Evolutionary conservation across 306 rosid genomes (phyloP).

Genomic region (Cercis canadensis): DNA sequence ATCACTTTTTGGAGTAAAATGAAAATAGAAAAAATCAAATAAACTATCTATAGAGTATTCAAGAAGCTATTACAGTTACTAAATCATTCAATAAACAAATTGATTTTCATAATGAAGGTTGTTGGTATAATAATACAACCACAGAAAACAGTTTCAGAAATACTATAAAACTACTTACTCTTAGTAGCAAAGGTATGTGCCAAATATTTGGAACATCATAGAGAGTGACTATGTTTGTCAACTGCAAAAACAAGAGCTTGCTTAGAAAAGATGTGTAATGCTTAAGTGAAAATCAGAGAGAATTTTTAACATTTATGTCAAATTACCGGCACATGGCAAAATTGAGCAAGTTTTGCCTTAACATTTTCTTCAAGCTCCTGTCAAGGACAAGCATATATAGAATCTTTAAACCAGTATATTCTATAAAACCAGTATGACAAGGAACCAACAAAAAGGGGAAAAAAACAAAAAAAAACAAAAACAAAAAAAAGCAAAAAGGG

Average conservation of each 20-base stretch:
- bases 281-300: constrained; percentile 16
- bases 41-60: not conserved
- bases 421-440: no score
- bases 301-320: constrained; percentile 26
- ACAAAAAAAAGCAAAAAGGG: no score
- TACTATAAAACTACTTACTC: constrained; percentile 54
- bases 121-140: constrained; percentile 19
- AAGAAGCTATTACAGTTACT: not conserved
- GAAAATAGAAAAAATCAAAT: not conserved
- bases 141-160: constrained; percentile 6
- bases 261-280: constrained; percentile 25
- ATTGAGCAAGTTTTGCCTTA: constrained; percentile 73
- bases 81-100: not conserved
- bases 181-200: constrained; percentile 88
- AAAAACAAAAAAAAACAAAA: no score
- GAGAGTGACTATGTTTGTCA: constrained; percentile 70
- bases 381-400: constrained; percentile 7
- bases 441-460: no score
- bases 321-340: constrained; percentile 90
- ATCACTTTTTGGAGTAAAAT: constrained; percentile 18
- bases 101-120: constrained; percentile 12
- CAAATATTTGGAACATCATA: constrained; percentile 94
- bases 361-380: constrained; percentile 83
- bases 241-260: constrained; percentile 50
- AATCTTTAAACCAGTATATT: not conserved